These are phyloP conservation scores for Lepidium campestre DNA, from an alignment of 441 rosid genomes.

Conservation along the genomic window DNA sequence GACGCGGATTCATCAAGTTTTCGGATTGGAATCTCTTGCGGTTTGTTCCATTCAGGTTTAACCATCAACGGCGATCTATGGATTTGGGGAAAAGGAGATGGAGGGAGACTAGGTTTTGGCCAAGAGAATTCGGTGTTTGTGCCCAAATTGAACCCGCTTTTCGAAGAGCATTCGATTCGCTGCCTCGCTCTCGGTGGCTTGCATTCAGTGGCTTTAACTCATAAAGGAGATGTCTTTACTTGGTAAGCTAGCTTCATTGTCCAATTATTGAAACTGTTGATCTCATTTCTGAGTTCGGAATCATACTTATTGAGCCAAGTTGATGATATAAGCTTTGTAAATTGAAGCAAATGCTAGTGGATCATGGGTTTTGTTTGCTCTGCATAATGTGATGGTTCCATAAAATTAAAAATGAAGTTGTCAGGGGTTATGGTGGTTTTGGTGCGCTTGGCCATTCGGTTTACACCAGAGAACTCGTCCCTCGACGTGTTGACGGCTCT, in stretches of 20 bases:
- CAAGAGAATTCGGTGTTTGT: slow-evolving; percentile 69
- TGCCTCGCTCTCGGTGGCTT: slow-evolving; percentile 71
- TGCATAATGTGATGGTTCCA: slow-evolving; percentile 26
- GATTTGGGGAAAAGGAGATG: slow-evolving; percentile 96
- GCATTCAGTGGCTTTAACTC: slow-evolving; percentile 77
- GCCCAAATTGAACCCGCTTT: slow-evolving; percentile 60
- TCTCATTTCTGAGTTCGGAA: background rate
- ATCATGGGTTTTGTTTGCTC: background rate
- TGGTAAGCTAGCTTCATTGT: slow-evolving; percentile 43
- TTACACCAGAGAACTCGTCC: slow-evolving; percentile 78
- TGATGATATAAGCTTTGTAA: no score
- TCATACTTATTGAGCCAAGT: background rate
- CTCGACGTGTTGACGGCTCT: slow-evolving; percentile 72
- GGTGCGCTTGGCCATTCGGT: slow-evolving; percentile 91
- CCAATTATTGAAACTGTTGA: background rate
- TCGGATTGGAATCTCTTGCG: slow-evolving; percentile 61
- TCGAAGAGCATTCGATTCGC: slow-evolving; percentile 42
- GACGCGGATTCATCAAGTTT: background rate
- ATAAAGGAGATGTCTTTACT: slow-evolving; percentile 63
- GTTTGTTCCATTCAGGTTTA: slow-evolving; percentile 77
- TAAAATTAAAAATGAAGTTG: slow-evolving; percentile 40
- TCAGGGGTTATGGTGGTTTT: slow-evolving; percentile 97
- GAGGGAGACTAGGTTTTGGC: slow-evolving; percentile 85
- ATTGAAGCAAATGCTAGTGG: no score
- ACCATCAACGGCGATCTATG: slow-evolving; percentile 57